These are phyloP conservation scores for Alternaria atra DNA, from an alignment of 2,329 filamentous ascomycete genomes.

Conservation along the genomic window DNA sequence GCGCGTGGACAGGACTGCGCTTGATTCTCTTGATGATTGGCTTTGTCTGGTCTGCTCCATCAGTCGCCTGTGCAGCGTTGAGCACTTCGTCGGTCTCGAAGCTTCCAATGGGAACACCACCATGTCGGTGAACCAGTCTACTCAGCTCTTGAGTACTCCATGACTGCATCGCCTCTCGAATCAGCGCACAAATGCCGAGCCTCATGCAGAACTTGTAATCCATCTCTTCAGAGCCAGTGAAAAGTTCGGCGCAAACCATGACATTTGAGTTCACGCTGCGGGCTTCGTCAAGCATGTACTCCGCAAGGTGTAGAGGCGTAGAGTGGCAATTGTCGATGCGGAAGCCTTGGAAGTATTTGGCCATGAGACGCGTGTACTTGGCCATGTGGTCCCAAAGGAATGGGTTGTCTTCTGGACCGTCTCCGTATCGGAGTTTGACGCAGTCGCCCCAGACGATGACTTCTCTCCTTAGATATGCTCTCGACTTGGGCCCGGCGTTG, in stretches of 20 bases:
- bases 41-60: slow-evolving; percentile 32
- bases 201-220: slow-evolving; percentile 96
- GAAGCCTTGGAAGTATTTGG: slow-evolving; percentile 93
- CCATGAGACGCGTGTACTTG: slow-evolving; percentile 88
- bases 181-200: slow-evolving; percentile 87
- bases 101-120: slow-evolving; percentile 92
- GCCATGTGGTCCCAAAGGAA: slow-evolving; percentile 97
- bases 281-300: slow-evolving; percentile 95
- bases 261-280: slow-evolving; percentile 85
- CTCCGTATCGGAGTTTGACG: slow-evolving; percentile 93
- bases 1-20: slow-evolving; percentile 85
- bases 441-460: slow-evolving; percentile 99
- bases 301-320: slow-evolving; percentile 91
- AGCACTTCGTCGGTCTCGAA: slow-evolving; percentile 92
- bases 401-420: slow-evolving; percentile 81
- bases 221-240: slow-evolving; percentile 93
- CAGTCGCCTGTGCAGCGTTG: slow-evolving; percentile 61
- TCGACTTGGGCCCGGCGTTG: slow-evolving; percentile 88
- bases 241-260: slow-evolving; percentile 93
- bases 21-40: slow-evolving; percentile 79
- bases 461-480: slow-evolving; percentile 93
- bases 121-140: slow-evolving; percentile 90
- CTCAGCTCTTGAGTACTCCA: slow-evolving; percentile 96
- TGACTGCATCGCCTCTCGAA: slow-evolving; percentile 97
- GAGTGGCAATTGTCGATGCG: slow-evolving; percentile 99